These are phyloP conservation scores for Talaromyces rugulosus DNA, from an alignment of 2,329 filamentous ascomycete species.

Conservation along the genomic window DNA sequence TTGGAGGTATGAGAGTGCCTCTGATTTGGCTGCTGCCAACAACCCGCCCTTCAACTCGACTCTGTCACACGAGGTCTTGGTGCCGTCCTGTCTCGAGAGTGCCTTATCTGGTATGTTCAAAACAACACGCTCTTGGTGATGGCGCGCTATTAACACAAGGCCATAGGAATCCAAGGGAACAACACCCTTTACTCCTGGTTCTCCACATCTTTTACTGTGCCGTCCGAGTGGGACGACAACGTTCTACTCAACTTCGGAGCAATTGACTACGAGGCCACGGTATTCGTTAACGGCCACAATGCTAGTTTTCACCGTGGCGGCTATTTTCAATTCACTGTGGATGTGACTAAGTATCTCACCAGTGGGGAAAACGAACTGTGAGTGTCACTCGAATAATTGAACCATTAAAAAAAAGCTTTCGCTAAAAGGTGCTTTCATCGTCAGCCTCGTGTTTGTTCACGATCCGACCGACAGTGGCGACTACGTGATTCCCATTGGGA, in stretches of 20 bases:
- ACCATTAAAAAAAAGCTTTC: neutral
- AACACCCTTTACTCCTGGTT: constrained; percentile 44
- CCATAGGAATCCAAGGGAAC: constrained; percentile 34
- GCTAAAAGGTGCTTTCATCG: neutral
- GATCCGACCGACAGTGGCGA: constrained; percentile 60
- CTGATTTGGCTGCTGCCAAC: constrained; percentile 33
- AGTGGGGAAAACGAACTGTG: neutral
- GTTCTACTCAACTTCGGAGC: constrained; percentile 46
- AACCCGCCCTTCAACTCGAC: constrained; percentile 43
- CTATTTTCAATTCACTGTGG: constrained; percentile 59
- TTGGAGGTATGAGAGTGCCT: constrained; percentile 43
- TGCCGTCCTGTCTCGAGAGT: constrained; percentile 54
- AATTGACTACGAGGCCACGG: constrained; percentile 48
- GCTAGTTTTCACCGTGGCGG: constrained; percentile 55
- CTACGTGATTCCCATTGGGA: constrained; percentile 61
- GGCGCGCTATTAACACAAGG: neutral
- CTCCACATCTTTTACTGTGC: constrained; percentile 46
- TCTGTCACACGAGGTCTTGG: constrained; percentile 43
- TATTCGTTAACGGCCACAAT: constrained; percentile 54
- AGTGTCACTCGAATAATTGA: neutral
- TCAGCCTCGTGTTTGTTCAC: constrained; percentile 59
- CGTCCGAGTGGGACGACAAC: constrained; percentile 34
- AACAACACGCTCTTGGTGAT: neutral
- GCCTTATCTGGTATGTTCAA: constrained; percentile 43
- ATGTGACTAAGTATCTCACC: constrained; percentile 44